Evolutionary conservation across 768 basidiomycete species (phyloP).

Genomic region (Pleurotus tuoliensis): DNA sequence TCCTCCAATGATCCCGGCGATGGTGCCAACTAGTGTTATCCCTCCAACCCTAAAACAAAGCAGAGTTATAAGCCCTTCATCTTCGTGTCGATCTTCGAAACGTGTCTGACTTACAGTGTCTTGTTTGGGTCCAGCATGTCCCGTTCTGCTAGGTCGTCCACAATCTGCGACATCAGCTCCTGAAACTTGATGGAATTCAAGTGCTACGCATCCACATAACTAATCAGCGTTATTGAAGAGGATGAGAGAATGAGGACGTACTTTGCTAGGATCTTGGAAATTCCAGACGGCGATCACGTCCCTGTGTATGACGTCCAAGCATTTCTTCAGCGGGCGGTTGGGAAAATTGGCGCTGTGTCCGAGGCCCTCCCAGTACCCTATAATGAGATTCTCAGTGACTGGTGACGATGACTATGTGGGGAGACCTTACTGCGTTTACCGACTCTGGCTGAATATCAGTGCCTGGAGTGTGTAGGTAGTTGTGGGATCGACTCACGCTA

Average conservation of each 20-base stretch:
- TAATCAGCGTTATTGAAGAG: neutral
- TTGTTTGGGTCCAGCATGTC: neutral
- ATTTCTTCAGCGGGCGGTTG: conserved; percentile 14
- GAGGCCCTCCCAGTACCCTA: conserved; percentile 24
- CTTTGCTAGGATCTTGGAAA: conserved; percentile 19
- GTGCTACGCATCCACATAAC: conserved; percentile 6
- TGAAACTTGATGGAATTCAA: conserved; percentile 14
- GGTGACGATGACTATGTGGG: neutral
- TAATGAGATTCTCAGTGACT: neutral
- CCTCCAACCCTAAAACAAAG: neutral
- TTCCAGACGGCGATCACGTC: conserved; percentile 22
- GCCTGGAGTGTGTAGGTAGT: neutral
- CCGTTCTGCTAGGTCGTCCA: neutral
- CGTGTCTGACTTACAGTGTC: neutral
- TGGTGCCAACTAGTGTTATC: neutral
- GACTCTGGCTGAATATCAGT: conserved; percentile 11
- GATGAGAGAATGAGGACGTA: neutral
- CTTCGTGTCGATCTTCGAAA: neutral
- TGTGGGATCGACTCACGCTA: conserved; percentile 15
- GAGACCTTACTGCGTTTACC: conserved; percentile 7
- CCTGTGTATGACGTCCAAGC: conserved; percentile 18
- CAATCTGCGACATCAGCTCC: conserved; percentile 15
- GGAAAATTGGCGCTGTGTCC: conserved; percentile 17
- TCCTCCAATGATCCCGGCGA: conserved; percentile 10
- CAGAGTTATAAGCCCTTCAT: neutral